Evolutionary conservation across 768 basidiomycete genomes (phyloP), one percentile per base, ranked within the genome.

Genomic region (Pleurotus ostreatus): DNA sequence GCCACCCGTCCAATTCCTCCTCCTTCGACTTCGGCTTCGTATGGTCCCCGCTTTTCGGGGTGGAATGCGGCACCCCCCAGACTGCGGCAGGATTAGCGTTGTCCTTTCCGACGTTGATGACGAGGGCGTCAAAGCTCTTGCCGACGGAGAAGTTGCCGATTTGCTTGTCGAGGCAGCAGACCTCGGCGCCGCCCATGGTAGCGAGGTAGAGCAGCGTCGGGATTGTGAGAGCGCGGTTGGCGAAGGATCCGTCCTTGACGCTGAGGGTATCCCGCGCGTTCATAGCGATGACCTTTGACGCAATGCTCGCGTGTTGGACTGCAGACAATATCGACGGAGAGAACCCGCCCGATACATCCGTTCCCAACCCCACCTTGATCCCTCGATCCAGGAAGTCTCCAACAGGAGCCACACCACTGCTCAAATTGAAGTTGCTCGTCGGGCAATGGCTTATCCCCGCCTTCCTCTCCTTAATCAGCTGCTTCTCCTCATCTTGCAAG

Each of bases 351-450:
- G 92, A 89, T 54, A 90, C 86, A 66, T 96, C 94, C 51, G 95
- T 95, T 2, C 96, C 96, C n/a, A 98, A 74, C 15, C 94, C 93
- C 59, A 98, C 91, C 79, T 97, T 97, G 68, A 98, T 81, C 2
- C 91, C 94, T 46, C 70, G 72, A 68, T 98, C 94, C 11, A 98
- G 75, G 70, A 88, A 85, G 59, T 78, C 72, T 2, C 89, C 92
- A 5, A 98, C 81, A 15, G 81, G 82, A 1, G 94, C 88, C 25
- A 92, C 77, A 1, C 96, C 96, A 60, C 92, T 94, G 37, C 85
- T 80, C 49, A 98, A 67, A 71, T 96, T 90, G 68, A 96, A 90
- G 69, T 98, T 98, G 64, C 92, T 95, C 23, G 88, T 88, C 16
- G 96, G 94, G 66, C 96, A 98, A 70, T 98, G 96, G 61, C 89